phyloP scores from a whole-genome alignment of 768 basidiomycete genomes.

The Boletus edulis region DNA sequence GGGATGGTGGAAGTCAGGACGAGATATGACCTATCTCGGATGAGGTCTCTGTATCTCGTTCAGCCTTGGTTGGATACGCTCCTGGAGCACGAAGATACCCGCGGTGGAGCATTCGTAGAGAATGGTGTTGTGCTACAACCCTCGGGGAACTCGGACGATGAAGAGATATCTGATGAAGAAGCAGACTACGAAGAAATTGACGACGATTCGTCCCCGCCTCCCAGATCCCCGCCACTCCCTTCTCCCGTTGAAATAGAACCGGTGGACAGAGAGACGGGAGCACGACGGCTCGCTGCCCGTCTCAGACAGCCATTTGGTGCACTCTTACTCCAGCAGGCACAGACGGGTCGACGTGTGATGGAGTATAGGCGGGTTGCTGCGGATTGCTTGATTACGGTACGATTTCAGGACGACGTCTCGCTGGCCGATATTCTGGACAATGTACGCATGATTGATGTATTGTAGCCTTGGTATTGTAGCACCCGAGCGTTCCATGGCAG shows the following conservation, averaged over 20 bases:
- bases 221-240: too few relatives aligned
- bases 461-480: background rate
- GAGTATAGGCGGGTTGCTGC: slow-evolving; percentile 5
- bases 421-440: background rate
- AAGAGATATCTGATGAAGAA: background rate
- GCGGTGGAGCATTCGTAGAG: background rate
- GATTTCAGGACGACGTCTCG: background rate
- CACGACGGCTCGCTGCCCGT: background rate
- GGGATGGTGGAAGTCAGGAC: background rate
- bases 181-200: background rate
- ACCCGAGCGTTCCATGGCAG: too few relatives aligned
- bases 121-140: too few relatives aligned
- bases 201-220: background rate
- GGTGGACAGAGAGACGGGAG: background rate
- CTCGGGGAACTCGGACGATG: background rate
- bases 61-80: background rate
- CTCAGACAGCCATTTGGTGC: background rate
- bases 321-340: background rate
- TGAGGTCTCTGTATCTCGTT: background rate
- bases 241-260: background rate
- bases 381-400: background rate
- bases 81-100: background rate
- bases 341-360: background rate
- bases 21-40: background rate
- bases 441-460: background rate